phyloP scores from a whole-genome alignment of 2,329 filamentous ascomycete genomes.

The Paecilomyces formosus region DNA sequence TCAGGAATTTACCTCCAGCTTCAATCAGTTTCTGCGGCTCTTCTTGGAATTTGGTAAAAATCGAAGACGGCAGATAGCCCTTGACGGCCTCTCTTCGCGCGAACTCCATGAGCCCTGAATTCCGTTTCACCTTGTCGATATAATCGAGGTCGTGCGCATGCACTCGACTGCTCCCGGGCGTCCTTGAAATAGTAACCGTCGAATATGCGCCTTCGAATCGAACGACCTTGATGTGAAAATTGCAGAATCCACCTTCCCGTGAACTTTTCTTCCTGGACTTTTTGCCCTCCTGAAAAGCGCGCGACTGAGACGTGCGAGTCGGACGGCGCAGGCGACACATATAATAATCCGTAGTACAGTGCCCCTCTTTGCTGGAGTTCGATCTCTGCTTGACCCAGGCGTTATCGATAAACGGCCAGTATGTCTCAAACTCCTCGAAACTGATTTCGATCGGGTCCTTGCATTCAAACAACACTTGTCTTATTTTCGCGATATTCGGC shows the following conservation, averaged over 20 bases:
- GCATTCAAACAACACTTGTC: conserved; percentile 38
- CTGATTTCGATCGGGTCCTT: conserved; percentile 40
- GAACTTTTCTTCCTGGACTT: conserved; percentile 36
- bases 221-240: conserved; percentile 42
- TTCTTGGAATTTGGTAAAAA: conserved; percentile 42
- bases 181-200: conserved; percentile 36
- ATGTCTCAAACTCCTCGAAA: conserved; percentile 38
- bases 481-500: conserved; percentile 35
- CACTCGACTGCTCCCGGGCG: conserved; percentile 30
- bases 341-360: conserved; percentile 40
- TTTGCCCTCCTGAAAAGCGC: conserved; percentile 39
- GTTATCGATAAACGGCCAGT: conserved; percentile 44
- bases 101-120: conserved; percentile 41
- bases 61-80: conserved; percentile 41
- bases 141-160: conserved; percentile 42
- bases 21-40: conserved; percentile 37
- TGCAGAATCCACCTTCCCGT: conserved; percentile 39
- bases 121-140: conserved; percentile 42
- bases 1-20: conserved; percentile 39
- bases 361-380: conserved; percentile 34
- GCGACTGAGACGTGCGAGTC: conserved; percentile 32
- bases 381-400: conserved; percentile 43
- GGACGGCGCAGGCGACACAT: conserved; percentile 38
- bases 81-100: conserved; percentile 38
- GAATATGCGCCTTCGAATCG: conserved; percentile 36